Conservation (phyloP, 164 flowering plant genomes). For the Cinnamomum chago region DNA sequence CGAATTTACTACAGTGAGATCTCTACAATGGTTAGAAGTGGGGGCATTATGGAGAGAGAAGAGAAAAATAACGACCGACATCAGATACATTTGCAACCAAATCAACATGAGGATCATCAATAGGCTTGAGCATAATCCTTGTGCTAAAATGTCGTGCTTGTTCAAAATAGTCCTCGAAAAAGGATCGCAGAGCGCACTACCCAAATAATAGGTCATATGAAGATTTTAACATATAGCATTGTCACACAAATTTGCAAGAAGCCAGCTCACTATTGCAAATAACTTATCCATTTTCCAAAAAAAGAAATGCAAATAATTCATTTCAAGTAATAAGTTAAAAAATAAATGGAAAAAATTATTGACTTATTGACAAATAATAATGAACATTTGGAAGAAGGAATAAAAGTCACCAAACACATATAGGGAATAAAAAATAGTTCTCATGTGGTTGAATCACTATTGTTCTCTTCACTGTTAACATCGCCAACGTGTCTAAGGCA, state of each 20-base stretch:
- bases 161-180: too few species aligned
- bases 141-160: too few species aligned
- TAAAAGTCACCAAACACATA: background rate
- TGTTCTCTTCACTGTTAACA: background rate
- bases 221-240: conserved; percentile 86
- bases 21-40: too few species aligned
- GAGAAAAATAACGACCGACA: too few species aligned
- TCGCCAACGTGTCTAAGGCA: background rate
- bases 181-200: too few species aligned
- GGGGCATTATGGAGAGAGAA: too few species aligned
- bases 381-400: background rate
- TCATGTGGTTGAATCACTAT: background rate
- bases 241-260: background rate
- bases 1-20: too few species aligned
- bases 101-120: too few species aligned
- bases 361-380: background rate
- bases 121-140: too few species aligned
- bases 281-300: background rate
- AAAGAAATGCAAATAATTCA: background rate
- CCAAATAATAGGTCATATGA: too few species aligned
- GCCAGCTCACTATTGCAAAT: background rate
- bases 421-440: background rate
- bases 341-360: background rate
- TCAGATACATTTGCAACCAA: too few species aligned
- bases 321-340: background rate